Evolutionary conservation across 257 asterid species (phyloP).

Genomic region (Leptodermis oblonga): DNA sequence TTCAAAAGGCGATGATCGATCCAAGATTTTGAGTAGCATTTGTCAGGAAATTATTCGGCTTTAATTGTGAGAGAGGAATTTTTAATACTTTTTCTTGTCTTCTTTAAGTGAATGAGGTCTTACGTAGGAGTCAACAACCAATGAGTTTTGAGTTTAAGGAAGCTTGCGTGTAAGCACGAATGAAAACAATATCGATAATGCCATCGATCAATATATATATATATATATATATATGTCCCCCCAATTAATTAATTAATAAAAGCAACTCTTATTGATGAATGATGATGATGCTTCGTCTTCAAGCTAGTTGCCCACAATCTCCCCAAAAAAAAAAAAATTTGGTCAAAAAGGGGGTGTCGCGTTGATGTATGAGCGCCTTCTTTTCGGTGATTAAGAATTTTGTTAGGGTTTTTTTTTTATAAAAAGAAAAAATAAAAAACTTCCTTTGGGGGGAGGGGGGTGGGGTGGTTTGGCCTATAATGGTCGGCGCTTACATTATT

Average conservation of each 20-base stretch:
- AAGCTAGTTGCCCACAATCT: conserved; percentile 30
- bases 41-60: conserved; percentile 11
- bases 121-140: conserved; percentile 23
- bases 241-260: too few species aligned
- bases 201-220: too few species aligned
- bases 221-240: too few species aligned
- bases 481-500: conserved; percentile 27
- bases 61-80: too few species aligned
- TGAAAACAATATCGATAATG: conserved; percentile 35
- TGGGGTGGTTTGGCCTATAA: background rate
- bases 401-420: background rate
- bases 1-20: background rate
- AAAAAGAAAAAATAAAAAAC: too few species aligned
- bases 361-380: conserved; percentile 14
- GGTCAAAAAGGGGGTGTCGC: conserved; percentile 13
- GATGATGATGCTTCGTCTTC: conserved; percentile 23
- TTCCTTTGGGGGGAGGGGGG: background rate
- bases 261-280: too few species aligned
- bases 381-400: conserved; percentile 56
- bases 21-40: background rate
- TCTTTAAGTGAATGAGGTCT: conserved; percentile 7
- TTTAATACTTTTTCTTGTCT: background rate
- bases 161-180: conserved; percentile 69
- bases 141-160: conserved; percentile 21
- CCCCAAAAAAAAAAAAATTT: conserved; percentile 9